Evolutionary conservation across 805 yeast genomes (phyloP).

Genomic region (Candida sanyiensis): DNA sequence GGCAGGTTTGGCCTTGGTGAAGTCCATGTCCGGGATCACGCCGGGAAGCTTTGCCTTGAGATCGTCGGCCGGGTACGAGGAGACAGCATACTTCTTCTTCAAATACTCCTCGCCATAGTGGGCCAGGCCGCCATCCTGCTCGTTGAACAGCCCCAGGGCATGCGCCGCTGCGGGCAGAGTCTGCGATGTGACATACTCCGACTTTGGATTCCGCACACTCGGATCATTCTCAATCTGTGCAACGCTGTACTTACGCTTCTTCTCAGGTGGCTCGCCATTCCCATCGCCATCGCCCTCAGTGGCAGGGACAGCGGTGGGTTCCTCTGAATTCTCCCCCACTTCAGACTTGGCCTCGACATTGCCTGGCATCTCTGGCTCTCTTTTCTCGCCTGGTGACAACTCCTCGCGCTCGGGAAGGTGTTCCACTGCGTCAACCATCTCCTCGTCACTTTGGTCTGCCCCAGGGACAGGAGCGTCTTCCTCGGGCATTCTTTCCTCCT

Average conservation of each 20-base stretch:
- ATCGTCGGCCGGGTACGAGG: conserved; percentile 81
- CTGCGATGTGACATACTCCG: conserved; percentile 69
- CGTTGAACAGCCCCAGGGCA: conserved; percentile 60
- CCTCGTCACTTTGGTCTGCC: neutral
- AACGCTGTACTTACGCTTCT: conserved; percentile 18
- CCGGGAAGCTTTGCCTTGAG: conserved; percentile 79
- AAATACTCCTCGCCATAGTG: conserved; percentile 69
- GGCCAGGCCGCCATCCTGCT: conserved; percentile 49
- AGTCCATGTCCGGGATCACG: conserved; percentile 78
- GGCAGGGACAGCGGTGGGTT: neutral
- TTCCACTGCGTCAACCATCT: conserved; percentile 12
- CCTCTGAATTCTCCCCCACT: conserved; percentile 12
- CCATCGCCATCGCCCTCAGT: neutral
- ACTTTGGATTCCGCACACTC: conserved; percentile 60
- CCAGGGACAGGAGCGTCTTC: too few relatives aligned
- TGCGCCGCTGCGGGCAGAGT: conserved; percentile 61
- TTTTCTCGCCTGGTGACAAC: neutral
- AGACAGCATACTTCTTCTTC: conserved; percentile 77
- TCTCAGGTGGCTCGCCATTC: conserved; percentile 1
- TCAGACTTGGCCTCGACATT: conserved; percentile 1
- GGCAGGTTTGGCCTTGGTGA: conserved; percentile 73
- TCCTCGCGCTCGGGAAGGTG: too few relatives aligned
- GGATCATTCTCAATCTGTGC: conserved; percentile 47
- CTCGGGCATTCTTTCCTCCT: too few relatives aligned
- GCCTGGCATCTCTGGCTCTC: neutral